These are phyloP conservation scores for Buxus sempervirens DNA, from an alignment of 164 flowering plant genomes.

Conservation along the genomic window DNA sequence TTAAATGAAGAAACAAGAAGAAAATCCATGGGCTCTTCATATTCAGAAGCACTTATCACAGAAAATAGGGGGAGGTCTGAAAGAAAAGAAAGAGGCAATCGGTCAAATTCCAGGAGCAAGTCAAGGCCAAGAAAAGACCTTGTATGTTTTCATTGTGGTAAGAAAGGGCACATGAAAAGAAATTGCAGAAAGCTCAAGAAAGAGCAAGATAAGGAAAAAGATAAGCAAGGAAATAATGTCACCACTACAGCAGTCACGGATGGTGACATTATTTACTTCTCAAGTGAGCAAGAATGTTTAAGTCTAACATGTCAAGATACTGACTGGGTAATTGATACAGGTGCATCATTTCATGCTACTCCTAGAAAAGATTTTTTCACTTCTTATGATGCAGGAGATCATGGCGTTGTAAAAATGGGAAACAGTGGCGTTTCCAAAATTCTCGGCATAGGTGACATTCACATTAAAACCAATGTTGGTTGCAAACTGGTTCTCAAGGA, in stretches of 20 bases:
- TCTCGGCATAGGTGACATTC: background rate
- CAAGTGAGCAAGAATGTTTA: background rate
- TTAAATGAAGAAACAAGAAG: slow-evolving; percentile 11
- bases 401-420: background rate
- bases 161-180: background rate
- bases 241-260: background rate
- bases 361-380: background rate
- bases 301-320: background rate
- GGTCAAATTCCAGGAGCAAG: background rate
- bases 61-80: background rate
- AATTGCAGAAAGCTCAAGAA: background rate
- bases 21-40: slow-evolving; percentile 1
- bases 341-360: background rate
- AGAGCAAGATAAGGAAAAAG: background rate
- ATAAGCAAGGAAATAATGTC: background rate
- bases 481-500: background rate
- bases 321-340: background rate
- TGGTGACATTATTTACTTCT: background rate
- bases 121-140: background rate
- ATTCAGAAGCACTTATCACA: background rate
- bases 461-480: background rate
- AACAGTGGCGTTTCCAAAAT: background rate
- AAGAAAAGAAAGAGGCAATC: background rate
- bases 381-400: background rate
- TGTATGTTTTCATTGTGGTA: background rate